Conservation (phyloP, 2,329 filamentous ascomycete species). For the Fusarium chaquense region DNA sequence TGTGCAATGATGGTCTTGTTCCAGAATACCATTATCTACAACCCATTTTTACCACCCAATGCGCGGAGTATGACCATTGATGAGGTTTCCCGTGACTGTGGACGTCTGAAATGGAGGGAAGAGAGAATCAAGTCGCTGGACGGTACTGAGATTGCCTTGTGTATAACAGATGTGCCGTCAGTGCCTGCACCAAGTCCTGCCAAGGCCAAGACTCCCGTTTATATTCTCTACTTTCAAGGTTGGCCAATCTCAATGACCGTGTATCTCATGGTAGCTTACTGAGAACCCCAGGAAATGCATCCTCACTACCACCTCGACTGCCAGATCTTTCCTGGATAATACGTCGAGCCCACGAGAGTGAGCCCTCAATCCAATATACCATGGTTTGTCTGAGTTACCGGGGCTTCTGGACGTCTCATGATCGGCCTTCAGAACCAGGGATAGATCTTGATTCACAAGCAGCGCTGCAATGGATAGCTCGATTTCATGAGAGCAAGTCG, state of each 20-base stretch:
- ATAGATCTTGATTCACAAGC: constrained; percentile 77
- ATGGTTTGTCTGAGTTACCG: constrained; percentile 72
- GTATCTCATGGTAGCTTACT: constrained; percentile 20
- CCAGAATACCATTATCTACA: constrained; percentile 86
- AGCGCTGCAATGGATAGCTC: constrained; percentile 70
- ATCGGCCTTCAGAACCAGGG: constrained; percentile 76
- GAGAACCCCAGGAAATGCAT: constrained; percentile 64
- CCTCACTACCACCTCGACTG: constrained; percentile 68
- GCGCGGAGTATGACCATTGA: constrained; percentile 74
- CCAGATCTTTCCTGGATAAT: constrained; percentile 68
- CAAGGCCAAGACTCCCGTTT: constrained; percentile 54
- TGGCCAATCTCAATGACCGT: constrained; percentile 2
- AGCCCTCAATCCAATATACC: constrained; percentile 56
- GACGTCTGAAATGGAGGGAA: constrained; percentile 75
- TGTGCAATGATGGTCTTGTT: constrained; percentile 81
- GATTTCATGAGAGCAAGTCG: constrained; percentile 51
- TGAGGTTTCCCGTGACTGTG: constrained; percentile 71
- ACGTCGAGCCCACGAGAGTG: constrained; percentile 56
- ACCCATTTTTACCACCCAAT: constrained; percentile 79
- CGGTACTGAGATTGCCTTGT: constrained; percentile 73
- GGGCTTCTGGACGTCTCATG: constrained; percentile 82
- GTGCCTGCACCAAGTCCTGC: neutral
- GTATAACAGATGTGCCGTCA: constrained; percentile 60
- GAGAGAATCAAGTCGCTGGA: constrained; percentile 70
- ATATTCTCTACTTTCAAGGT: constrained; percentile 56